Conservation (phyloP, 169 alveolate genomes). For the Perkinsus olseni region DNA sequence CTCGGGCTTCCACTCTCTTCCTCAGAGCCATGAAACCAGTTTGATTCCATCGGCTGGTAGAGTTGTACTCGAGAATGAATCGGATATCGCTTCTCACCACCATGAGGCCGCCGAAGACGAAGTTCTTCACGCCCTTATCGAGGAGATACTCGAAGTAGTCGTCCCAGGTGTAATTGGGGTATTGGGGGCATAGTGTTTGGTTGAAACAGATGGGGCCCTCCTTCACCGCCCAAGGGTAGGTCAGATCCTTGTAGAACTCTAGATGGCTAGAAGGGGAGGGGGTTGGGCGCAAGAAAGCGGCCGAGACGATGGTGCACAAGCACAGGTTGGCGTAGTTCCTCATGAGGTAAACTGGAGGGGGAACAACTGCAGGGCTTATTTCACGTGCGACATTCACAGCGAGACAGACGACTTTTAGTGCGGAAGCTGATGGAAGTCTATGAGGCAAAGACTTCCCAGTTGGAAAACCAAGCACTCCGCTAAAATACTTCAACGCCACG, state of each 20-base stretch:
- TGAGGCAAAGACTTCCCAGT: no score
- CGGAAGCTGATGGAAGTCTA: no score
- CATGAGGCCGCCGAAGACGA: neutral
- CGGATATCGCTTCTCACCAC: neutral
- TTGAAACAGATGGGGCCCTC: neutral
- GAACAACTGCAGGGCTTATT: no score
- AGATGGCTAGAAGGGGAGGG: neutral
- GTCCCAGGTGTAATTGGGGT: neutral
- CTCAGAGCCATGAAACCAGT: neutral
- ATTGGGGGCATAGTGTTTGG: neutral
- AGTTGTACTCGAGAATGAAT: neutral
- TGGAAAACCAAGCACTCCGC: no score
- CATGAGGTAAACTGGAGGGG: no score
- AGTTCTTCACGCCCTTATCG: neutral
- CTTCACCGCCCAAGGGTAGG: neutral
- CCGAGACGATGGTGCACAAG: no score
- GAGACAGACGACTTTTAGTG: no score
- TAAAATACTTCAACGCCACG: no score
- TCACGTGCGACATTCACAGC: no score
- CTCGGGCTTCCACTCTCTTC: neutral
- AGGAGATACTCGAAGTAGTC: neutral
- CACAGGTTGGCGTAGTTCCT: no score
- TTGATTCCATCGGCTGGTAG: neutral
- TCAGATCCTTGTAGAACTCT: neutral
- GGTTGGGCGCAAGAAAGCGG: no score